Conservation (phyloP, 2,329 filamentous ascomycete genomes). For the Alternaria sp. region DNA sequence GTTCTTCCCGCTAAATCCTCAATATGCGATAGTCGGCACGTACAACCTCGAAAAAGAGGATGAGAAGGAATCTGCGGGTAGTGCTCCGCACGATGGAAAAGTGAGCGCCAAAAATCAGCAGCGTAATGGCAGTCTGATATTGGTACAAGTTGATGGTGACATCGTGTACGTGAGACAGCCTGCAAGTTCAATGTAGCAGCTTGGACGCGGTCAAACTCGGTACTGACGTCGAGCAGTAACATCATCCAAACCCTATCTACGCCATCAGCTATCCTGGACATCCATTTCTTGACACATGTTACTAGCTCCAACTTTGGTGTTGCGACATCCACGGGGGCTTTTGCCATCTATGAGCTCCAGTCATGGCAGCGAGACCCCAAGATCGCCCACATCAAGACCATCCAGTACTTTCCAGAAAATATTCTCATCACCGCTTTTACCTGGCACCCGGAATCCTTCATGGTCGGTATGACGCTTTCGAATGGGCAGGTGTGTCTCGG, state of each 20-base stretch:
- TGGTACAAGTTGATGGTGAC: conserved; percentile 66
- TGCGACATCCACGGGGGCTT: conserved; percentile 78
- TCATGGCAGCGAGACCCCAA: conserved; percentile 21
- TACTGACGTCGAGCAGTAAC: conserved; percentile 23
- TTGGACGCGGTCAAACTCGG: neutral
- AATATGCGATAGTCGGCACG: conserved; percentile 82
- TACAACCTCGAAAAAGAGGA: conserved; percentile 73
- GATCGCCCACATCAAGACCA: conserved; percentile 50
- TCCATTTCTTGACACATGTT: conserved; percentile 72
- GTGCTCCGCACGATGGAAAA: conserved; percentile 28
- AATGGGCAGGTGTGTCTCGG: conserved; percentile 65
- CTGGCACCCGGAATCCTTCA: conserved; percentile 70
- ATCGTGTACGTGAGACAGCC: conserved; percentile 63
- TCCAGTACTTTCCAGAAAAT: conserved; percentile 63
- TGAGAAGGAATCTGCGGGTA: conserved; percentile 38
- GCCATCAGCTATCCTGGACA: conserved; percentile 80
- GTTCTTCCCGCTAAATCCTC: conserved; percentile 69
- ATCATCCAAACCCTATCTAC: conserved; percentile 68
- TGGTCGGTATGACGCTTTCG: conserved; percentile 76
- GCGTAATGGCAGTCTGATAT: conserved; percentile 76
- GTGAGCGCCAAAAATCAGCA: conserved; percentile 60
- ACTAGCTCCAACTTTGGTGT: conserved; percentile 70
- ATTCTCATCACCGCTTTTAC: conserved; percentile 76
- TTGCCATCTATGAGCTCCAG: conserved; percentile 69
- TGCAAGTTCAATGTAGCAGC: neutral